Evolutionary conservation across 768 basidiomycete species (phyloP).

Genomic region (Pluteus cervinus): DNA sequence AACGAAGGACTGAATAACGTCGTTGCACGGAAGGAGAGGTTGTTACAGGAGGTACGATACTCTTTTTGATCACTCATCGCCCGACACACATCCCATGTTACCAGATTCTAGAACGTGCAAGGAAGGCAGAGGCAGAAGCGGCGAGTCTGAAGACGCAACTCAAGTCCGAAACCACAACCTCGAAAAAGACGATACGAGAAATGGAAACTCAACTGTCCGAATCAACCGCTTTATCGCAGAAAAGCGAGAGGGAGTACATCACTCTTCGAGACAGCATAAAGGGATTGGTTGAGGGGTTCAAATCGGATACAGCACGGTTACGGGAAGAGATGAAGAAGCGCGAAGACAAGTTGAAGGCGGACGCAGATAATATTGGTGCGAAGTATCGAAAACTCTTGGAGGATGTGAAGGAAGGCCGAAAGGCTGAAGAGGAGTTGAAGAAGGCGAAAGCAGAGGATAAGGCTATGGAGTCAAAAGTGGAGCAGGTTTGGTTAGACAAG

Average conservation of each 20-base stretch:
- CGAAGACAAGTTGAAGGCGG: constrained; percentile 62
- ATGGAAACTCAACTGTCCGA: constrained; percentile 73
- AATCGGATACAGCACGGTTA: constrained; percentile 64
- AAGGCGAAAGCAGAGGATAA: constrained; percentile 44
- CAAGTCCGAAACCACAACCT: constrained; percentile 63
- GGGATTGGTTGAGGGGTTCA: constrained; percentile 66
- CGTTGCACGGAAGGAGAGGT: constrained; percentile 79
- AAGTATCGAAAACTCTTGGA: constrained; percentile 65
- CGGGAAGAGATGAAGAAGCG: constrained; percentile 69
- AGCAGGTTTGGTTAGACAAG: constrained; percentile 54
- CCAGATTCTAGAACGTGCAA: constrained; percentile 76
- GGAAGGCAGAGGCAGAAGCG: constrained; percentile 80
- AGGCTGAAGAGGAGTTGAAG: constrained; percentile 45
- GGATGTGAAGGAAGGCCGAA: constrained; percentile 53
- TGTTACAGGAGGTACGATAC: constrained; percentile 68
- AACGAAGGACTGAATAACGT: constrained; percentile 88
- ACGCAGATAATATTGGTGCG: constrained; percentile 61
- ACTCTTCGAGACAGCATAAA: constrained; percentile 74
- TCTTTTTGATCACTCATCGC: not conserved
- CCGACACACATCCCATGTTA: constrained; percentile 3
- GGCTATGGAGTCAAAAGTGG: constrained; percentile 48
- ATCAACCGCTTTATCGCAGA: constrained; percentile 71
- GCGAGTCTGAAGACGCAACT: constrained; percentile 61
- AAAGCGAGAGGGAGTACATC: constrained; percentile 78
- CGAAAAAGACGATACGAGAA: constrained; percentile 73